Base-by-base conservation (phyloP, 768 basidiomycete species). In the Terana coerulea region DNA sequence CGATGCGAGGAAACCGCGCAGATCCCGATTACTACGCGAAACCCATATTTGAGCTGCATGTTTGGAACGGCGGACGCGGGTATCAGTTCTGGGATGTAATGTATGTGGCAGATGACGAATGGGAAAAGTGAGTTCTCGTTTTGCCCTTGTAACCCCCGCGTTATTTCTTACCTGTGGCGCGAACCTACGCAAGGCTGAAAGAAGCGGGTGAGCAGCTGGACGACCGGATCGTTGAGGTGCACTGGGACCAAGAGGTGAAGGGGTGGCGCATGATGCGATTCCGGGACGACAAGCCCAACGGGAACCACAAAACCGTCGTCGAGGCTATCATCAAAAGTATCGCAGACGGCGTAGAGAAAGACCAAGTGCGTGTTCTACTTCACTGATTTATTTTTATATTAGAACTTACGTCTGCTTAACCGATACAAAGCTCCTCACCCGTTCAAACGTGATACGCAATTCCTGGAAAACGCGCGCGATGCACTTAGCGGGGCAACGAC, bases 211-310 rank as follows among this genome's bases (percentile, higher is more conserved):
- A 95, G 63, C 95, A 98, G 66, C 72, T 86, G 56, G 95, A 99
- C 62, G 95, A 98, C 67, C 81, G 95, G 10, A 80, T 98, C 33
- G 86, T 98, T 17, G 97, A 99, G 67, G 94, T 95, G 15, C 83
- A 85, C 57, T 98, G 97, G 95, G 88, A 95, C 59, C 52, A 76
- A 6, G 64, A 58, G n/a, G 60, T 71, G 22, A 76, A 76, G 26
- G 72, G 75, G 40, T 98, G 95, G 94, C 83, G 82, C 51, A 84
- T 93, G 80, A 84, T 98, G 83, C 82, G 97, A 40, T 95, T 95
- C 65, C 71, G 97, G 60, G 84, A 95, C 61, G 97, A 99, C 68
- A 99, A 99, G 67, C 87, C 83, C 3, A 71, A 95, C 56, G 97
- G 93, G 14, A 99, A 99, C 67, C 92, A 91, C 67, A 79, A 77